Conservation (phyloP, 345 rosid species). For the Heritiera fomes region DNA sequence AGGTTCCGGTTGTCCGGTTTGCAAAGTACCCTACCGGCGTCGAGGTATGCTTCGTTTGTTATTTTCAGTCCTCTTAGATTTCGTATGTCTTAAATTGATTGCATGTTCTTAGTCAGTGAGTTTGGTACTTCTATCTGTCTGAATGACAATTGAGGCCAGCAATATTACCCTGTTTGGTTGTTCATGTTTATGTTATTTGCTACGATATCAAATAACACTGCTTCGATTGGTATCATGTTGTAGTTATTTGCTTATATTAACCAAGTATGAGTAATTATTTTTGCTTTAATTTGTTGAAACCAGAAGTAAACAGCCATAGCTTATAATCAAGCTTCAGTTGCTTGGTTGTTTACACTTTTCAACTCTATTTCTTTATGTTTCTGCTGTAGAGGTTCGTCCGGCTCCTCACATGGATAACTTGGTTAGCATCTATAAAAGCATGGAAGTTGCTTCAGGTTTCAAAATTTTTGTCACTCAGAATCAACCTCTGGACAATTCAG, state of each 20-base stretch:
- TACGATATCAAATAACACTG: background rate
- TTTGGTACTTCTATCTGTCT: background rate
- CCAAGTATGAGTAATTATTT: background rate
- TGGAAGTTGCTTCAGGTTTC: constrained; percentile 84
- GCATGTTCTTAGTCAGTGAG: background rate
- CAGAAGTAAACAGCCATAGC: background rate
- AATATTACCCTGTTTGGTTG: background rate
- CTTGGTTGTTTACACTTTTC: background rate
- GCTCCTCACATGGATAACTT: constrained; percentile 96
- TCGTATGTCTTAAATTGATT: background rate
- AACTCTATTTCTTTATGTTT: background rate
- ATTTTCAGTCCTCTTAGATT: background rate
- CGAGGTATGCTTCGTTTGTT: constrained; percentile 48
- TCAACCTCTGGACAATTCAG: constrained; percentile 32
- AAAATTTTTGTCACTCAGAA: constrained; percentile 58
- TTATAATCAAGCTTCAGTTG: background rate
- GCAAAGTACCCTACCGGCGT: constrained; percentile 73
- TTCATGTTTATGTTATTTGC: background rate
- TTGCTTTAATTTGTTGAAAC: background rate
- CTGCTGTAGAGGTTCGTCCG: constrained; percentile 68
- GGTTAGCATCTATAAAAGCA: constrained; percentile 57
- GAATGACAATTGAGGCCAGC: background rate
- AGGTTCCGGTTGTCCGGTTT: constrained; percentile 69
- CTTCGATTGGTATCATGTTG: background rate
- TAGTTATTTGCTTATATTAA: background rate